phyloP scores from a whole-genome alignment of 148 eudicot genomes.

The Cornus florida region DNA sequence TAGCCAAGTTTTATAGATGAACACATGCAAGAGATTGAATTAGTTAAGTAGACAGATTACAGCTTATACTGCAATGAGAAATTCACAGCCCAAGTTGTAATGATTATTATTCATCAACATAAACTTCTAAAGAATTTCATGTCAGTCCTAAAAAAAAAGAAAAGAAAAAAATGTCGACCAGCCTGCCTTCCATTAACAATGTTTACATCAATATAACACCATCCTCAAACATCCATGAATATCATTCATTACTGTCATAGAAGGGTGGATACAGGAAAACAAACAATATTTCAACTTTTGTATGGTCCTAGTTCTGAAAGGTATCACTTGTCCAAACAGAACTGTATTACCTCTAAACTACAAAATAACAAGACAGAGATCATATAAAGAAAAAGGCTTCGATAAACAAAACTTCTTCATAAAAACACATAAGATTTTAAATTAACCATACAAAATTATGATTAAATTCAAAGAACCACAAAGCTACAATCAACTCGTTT shows the following conservation, averaged over 20 bases:
- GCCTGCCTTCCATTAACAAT: background rate
- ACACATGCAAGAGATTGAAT: constrained; percentile 1
- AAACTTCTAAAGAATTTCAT: constrained; percentile 1
- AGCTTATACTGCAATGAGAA: background rate
- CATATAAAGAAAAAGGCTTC: background rate
- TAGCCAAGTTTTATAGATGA: no score
- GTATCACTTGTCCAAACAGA: no score
- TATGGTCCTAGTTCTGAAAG: no score
- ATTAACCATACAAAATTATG: background rate
- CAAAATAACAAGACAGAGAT: no score
- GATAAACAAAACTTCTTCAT: background rate
- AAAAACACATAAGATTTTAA: background rate
- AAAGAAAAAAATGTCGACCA: background rate
- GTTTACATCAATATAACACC: background rate
- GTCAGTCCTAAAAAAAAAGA: background rate
- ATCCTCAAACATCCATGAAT: no score
- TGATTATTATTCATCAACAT: background rate
- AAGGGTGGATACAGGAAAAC: no score
- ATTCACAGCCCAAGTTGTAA: background rate
- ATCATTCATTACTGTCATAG: background rate
- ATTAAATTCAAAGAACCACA: no score
- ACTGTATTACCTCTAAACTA: background rate
- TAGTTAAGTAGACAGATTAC: no score
- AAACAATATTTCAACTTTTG: no score
- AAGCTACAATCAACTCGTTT: no score